Base-by-base conservation (phyloP, 768 basidiomycete genomes). In the Phylloporus sp. region DNA sequence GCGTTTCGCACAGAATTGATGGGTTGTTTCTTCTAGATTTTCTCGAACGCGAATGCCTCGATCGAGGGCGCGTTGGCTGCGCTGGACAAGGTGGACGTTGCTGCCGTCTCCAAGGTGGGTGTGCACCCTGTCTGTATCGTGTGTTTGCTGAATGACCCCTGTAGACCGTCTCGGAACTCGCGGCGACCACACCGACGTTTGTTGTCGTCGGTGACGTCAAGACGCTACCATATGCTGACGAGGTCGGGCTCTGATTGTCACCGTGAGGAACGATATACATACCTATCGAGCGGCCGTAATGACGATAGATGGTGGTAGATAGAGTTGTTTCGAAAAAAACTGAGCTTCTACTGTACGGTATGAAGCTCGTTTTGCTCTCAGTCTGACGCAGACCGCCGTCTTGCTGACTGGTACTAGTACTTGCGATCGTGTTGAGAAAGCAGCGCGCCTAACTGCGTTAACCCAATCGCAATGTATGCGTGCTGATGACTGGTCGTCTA, bases 121-220 rank as follows among this genome's bases (percentile, higher is more conserved):
- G 17, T 29, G 10, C 13, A 4, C 20, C 13, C 31, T 39, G 9
- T 6, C 23, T 44, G 10, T 45, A 15, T 35, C 38, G 7, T 6
- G 13, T 5, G 2, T 13, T 23, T 17, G 23, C 17, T 44, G 8
- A 48, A 11, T n/a, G 33, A 38, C 32, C 28, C 20, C 22, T 17
- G 23, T 35, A 45, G 89, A 78, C 81, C 40, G 77, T 81, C 36
- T 71, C 82, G 4, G 66, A 77, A 29, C 76, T 95, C 36, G 67
- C 88, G 61, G 78, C 81, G 64, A 67, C 73, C 56, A 88, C 90
- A 70, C 89, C 94, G 17, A 93, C 91, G 21, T 90, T 77, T 55
- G 90, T 97, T 32, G 86, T 83, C 10, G 76, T 97, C 39, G 96
- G 94, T 36, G 82, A 95, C 61, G 69, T 82, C 54, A 69, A 74